A percentile compares a stretch with the other conserved stretches of the same genome.
Evolutionary conservation across 805 yeast species (phyloP).

Genomic region (Starmerella bombicola): DNA sequence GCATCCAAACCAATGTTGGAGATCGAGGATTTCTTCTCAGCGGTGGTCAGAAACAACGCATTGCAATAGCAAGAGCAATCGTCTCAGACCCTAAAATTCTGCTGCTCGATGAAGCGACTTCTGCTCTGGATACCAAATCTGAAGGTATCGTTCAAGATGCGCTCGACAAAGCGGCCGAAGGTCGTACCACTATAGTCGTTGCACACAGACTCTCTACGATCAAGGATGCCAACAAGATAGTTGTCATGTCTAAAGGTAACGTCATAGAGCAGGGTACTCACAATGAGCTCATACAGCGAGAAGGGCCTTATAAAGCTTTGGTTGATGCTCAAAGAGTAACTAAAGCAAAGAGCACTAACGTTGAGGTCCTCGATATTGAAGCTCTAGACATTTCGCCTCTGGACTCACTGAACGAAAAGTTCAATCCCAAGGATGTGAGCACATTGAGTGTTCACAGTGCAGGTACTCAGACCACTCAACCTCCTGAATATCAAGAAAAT

Average conservation of each 20-base stretch:
- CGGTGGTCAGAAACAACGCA: constrained; percentile 1
- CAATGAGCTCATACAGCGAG: neutral
- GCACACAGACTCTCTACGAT: neutral
- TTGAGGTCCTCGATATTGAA: neutral
- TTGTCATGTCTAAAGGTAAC: neutral
- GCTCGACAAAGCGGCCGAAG: neutral
- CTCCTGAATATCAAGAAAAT: neutral
- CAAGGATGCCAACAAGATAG: neutral
- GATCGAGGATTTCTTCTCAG: neutral
- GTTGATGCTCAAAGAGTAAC: neutral
- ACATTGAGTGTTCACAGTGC: neutral
- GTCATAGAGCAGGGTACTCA: neutral
- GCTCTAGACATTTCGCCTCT: neutral
- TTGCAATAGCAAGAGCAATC: neutral
- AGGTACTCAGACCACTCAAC: neutral
- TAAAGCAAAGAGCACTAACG: neutral
- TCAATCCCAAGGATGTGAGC: neutral
- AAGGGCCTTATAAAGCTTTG: neutral
- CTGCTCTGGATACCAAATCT: neutral
- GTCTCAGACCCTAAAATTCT: neutral
- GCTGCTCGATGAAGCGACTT: neutral
- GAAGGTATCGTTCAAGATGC: constrained; percentile 1
- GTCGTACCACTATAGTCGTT: neutral
- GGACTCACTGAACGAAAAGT: neutral
- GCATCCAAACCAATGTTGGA: neutral